Conservation (phyloP, 2,329 filamentous ascomycete genomes). For the Mycosphaerella sp. region DNA sequence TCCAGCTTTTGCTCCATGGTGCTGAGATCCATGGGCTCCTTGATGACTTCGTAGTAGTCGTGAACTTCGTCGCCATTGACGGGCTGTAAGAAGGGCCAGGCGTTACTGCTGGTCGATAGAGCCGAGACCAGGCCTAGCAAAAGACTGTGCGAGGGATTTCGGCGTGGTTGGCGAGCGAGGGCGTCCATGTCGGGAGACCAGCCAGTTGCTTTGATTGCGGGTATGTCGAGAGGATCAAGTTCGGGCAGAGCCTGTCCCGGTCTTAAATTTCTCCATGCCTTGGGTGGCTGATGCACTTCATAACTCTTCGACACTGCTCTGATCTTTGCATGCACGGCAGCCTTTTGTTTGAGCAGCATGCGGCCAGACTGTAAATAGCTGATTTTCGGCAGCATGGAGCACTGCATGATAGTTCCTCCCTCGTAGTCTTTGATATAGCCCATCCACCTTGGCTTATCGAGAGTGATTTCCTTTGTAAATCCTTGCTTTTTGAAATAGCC, state of each 20-base stretch:
- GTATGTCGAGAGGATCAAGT: constrained; percentile 80
- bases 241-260: constrained; percentile 49
- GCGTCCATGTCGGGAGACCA: constrained; percentile 99
- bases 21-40: constrained; percentile 90
- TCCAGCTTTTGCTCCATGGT: constrained; percentile 97
- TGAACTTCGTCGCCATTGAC: constrained; percentile 94
- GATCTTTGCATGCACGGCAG: constrained; percentile 90
- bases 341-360: constrained; percentile 96
- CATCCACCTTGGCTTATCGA: constrained; percentile 91
- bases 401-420: constrained; percentile 98
- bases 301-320: constrained; percentile 84
- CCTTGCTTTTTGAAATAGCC: constrained; percentile 99
- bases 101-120: constrained; percentile 84
- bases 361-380: constrained; percentile 88
- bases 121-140: constrained; percentile 89
- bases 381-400: constrained; percentile 90
- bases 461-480: constrained; percentile 96
- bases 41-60: constrained; percentile 99
- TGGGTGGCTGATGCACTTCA: constrained; percentile 75
- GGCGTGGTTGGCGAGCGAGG: constrained; percentile 84
- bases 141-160: constrained; percentile 93
- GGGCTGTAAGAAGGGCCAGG: constrained; percentile 91
- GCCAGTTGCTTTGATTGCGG: constrained; percentile 80
- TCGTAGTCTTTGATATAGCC: constrained; percentile 99
- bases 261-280: constrained; percentile 65